These are phyloP conservation scores for Puccinia horiana DNA, from an alignment of 1,284 basidiomycete genomes.

Conservation along the genomic window DNA sequence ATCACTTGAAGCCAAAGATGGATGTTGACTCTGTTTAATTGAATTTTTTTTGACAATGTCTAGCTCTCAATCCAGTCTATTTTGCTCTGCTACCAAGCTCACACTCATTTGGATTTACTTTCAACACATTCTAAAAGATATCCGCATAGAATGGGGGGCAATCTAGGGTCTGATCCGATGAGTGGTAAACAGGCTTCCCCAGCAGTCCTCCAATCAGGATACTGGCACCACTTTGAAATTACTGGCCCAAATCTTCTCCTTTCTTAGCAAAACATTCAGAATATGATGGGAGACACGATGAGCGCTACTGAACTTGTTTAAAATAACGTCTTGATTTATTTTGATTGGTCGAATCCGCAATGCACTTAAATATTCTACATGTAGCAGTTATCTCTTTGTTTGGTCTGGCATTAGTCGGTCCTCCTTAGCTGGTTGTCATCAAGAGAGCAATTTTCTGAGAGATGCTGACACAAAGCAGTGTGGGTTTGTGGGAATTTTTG, in stretches of 20 bases:
- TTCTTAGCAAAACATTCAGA: conserved; percentile 47
- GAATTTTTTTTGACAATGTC: background rate
- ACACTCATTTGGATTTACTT: conserved; percentile 29
- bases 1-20: background rate
- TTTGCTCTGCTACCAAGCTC: conserved; percentile 35
- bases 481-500: no score
- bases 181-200: conserved; percentile 4
- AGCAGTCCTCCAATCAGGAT: no score
- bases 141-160: conserved; percentile 17
- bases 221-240: no score
- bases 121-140: conserved; percentile 19
- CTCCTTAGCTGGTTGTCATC: no score
- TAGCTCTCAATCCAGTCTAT: conserved; percentile 22
- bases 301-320: conserved; percentile 54
- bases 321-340: conserved; percentile 55
- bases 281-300: conserved; percentile 39
- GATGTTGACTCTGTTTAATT: background rate
- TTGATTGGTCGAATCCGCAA: no score
- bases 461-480: no score
- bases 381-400: conserved; percentile 53
- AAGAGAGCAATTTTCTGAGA: no score
- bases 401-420: no score
- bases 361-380: conserved; percentile 57
- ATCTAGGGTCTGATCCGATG: background rate
- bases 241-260: background rate